phyloP scores from a whole-genome alignment of 2,329 filamentous ascomycete species.

The Lecanicillium sp. region DNA sequence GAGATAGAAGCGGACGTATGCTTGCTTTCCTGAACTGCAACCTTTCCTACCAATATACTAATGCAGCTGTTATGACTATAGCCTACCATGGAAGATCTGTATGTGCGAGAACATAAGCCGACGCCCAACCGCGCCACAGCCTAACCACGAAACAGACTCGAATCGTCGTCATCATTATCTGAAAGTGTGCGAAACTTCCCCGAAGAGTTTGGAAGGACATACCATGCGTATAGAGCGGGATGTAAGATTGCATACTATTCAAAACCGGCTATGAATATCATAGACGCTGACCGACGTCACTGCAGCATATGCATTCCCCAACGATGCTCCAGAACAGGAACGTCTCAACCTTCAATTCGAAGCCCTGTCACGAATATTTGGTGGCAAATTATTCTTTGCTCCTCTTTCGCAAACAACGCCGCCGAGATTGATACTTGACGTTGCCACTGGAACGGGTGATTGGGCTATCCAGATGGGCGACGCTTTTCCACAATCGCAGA shows the following conservation, averaged over 20 bases:
- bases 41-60: not conserved
- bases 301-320: constrained; percentile 38
- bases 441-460: constrained; percentile 40
- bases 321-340: constrained; percentile 34
- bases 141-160: constrained; percentile 10
- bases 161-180: constrained; percentile 27
- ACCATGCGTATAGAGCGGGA: constrained; percentile 38
- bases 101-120: not conserved
- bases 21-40: not conserved
- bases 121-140: too few relatives aligned
- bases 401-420: constrained; percentile 28
- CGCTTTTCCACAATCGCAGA: constrained; percentile 47
- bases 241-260: constrained; percentile 25
- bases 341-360: constrained; percentile 32
- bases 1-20: constrained; percentile 8
- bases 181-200: constrained; percentile 35
- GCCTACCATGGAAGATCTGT: constrained; percentile 7
- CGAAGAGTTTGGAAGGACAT: constrained; percentile 36
- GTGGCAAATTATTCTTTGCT: constrained; percentile 33
- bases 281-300: not conserved
- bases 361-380: constrained; percentile 29
- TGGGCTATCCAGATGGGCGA: constrained; percentile 64
- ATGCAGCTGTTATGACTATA: not conserved
- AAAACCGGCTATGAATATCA: not conserved
- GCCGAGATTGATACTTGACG: constrained; percentile 30